Evolutionary conservation across 116 monocot species (phyloP), one percentile per base, ranked within the genome.

Genomic region (Zostera marina): DNA sequence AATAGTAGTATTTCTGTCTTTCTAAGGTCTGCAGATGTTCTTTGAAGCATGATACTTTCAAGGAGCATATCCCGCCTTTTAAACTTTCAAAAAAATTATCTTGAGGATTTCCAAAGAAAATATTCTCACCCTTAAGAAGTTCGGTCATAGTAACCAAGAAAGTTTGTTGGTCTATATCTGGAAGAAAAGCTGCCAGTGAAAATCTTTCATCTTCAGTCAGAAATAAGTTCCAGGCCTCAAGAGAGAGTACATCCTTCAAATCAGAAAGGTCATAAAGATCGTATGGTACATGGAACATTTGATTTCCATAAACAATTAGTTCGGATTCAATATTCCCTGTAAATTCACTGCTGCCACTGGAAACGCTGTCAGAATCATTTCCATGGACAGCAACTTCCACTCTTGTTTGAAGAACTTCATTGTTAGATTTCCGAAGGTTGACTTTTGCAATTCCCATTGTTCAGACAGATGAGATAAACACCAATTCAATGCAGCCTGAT

Each of bases 141-240:
- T 87, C 81, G 47, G 75, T 76, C 61, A 93, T 70, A 8, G 79
- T 79, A 38, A 72, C 8, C 70, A 49, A 72, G 74, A 93, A 87
- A 39, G 76, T 75, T 41, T 81, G 63, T 26, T 77, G 72, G 52
- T 88, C 88, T 79, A 93, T 73, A 69, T 81, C 84, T 19, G 93
- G 93, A 42, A 93, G 87, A 68, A 72, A 77, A 32, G 84, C 76
- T 66, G 88, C 53, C 9, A 93, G 71, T 53, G 47, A 58, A 49
- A 93, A 75, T 68, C 81, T 84, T 53, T 93, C 93, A 47, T 93
- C 87, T 64, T 93, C 93, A 16, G 74, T 81, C 59, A 93, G 77
- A 65, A 70, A 75, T 54, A 23, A 65, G 70, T 93, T 93, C 93
- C 93, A 93, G 47, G 74, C 70, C 54, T 88, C 84, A 52, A 93